Evolutionary conservation across 225 moss, liverwort and hornwort genomes (phyloP), one percentile per base, ranked within the genome.

Genomic region (Physcomitrium patens): DNA sequence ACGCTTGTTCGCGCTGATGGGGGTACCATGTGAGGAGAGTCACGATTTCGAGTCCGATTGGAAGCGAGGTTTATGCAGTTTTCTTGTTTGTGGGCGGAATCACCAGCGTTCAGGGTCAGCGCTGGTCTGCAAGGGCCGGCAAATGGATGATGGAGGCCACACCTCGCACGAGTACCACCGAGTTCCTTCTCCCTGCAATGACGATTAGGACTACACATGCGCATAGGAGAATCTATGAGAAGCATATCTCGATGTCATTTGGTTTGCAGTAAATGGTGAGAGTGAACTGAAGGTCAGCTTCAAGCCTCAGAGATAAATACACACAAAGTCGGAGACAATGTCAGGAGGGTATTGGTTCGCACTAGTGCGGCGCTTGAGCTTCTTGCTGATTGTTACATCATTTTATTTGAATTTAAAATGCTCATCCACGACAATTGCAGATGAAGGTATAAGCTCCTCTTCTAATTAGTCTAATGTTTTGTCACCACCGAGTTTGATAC

Each of bases 381-480:
- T 57, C 45, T 58, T 81, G 57, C 71, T 81, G 31, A 37, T 37
- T 11, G 22, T 74, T 75, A 19, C 61, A 22, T 73, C 60, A 23
- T 68, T 69, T 26, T 71, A 59, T 58, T 19, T 81, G 31, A 63
- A 70, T n/a, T 56, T 67, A 23, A 77, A 70, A 16, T 70, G 73
- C 57, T 47, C 82, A 20, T 82, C 85, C 18, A 57, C 85, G 18
- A 85, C 85, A 50, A 85, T 85, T 57, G 85, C 85, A 14, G 85
- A 85, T 70, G 85, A 85, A 79, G 85, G 85, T 85, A 76, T 7
- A 27, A 2, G 14, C 50, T 52, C 42, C n/a, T 26, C 54, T 13
- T 47, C 62, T 4, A 7, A 0, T 4, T 1, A 60, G 37, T 23
- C 42, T 59, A 16, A 62, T 47, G 2, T 16, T 43, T 55, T 56